Evolutionary conservation across 2,329 filamentous ascomycete species (phyloP).

Genomic region (Dactylellina drechsleri): DNA sequence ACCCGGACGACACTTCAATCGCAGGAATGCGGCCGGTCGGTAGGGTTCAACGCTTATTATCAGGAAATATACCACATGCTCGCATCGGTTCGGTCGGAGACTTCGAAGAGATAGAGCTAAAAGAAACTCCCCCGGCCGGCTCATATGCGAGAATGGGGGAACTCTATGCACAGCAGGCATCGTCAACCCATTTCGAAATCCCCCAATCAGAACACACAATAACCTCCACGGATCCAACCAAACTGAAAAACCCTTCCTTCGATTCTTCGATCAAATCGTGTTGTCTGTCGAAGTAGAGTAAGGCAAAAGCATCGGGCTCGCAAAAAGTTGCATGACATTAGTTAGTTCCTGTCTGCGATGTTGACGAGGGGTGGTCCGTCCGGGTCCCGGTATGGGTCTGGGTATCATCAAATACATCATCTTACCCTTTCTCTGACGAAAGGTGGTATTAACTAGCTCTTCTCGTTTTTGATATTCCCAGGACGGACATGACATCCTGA

Average conservation of each 20-base stretch:
- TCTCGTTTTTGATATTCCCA: no score
- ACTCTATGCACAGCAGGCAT: slow-evolving; percentile 44
- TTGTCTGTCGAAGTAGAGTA: no score
- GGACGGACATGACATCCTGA: no score
- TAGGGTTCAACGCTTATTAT: no score
- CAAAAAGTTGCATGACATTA: neutral
- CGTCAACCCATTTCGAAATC: neutral
- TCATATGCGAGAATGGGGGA: slow-evolving; percentile 52
- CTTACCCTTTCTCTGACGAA: slow-evolving; percentile 34
- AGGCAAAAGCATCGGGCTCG: slow-evolving; percentile 3
- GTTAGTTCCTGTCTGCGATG: no score
- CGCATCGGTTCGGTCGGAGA: slow-evolving; percentile 55
- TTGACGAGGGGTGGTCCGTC: neutral
- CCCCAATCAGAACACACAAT: no score
- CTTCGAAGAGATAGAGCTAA: slow-evolving; percentile 15
- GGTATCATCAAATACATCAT: slow-evolving; percentile 28
- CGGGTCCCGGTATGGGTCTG: slow-evolving; percentile 5
- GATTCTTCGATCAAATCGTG: neutral
- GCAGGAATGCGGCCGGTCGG: no score
- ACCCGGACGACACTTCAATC: no score
- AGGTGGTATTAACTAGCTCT: no score
- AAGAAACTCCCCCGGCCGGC: slow-evolving; percentile 26
- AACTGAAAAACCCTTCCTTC: neutral
- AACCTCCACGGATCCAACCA: no score
- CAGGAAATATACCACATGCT: slow-evolving; percentile 44